Conservation (phyloP, 345 rosid genomes). For the Aegle marmelos region DNA sequence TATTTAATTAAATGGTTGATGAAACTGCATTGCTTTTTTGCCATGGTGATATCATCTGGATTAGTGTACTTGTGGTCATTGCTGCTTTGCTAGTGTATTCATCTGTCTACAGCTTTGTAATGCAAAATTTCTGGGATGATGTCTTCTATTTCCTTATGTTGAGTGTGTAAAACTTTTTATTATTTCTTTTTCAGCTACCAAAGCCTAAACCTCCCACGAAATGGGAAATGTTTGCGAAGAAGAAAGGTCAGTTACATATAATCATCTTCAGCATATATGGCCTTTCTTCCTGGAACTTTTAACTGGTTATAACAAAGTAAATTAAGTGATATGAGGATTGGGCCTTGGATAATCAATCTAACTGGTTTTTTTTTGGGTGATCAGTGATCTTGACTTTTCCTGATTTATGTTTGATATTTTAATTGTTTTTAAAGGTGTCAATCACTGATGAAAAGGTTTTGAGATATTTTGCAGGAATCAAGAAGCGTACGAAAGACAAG, state of each 20-base stretch:
- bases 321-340: background rate
- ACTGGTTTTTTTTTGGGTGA: background rate
- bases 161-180: background rate
- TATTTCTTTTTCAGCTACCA: conserved; percentile 41
- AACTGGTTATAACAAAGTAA: background rate
- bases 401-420: background rate
- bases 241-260: conserved; percentile 39
- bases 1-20: background rate
- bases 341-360: background rate
- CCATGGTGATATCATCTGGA: background rate
- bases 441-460: conserved; percentile 1
- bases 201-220: conserved; percentile 57
- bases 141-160: background rate
- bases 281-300: background rate
- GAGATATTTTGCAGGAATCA: conserved; percentile 57
- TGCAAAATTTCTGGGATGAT: background rate
- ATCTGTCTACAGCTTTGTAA: background rate
- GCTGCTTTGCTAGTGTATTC: background rate
- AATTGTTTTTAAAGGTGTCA: background rate
- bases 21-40: background rate
- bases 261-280: background rate
- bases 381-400: background rate
- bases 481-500: conserved; percentile 83
- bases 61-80: background rate
- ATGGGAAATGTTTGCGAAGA: conserved; percentile 50